Percentiles rank a stretch among this genome's conserved stretches.
phyloP scores from a whole-genome alignment of 495 filamentous ascomycete genomes.

The Lepidopterella palustris region DNA sequence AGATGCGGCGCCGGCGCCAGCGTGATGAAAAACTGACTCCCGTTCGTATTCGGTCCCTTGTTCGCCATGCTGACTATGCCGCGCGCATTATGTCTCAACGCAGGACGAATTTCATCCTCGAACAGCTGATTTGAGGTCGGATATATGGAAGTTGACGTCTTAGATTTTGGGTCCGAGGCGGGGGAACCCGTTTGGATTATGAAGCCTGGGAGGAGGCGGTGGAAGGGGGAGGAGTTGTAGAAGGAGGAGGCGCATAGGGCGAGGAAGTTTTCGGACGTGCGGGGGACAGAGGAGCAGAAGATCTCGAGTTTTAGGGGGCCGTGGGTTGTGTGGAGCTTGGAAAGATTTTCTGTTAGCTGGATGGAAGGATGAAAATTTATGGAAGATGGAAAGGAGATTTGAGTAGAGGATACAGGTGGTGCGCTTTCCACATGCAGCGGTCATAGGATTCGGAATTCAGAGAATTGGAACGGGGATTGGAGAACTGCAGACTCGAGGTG shows the following conservation, averaged over 20 bases:
- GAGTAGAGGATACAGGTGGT: too few species aligned
- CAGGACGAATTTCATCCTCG: constrained; percentile 87
- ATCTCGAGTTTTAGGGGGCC: constrained; percentile 94
- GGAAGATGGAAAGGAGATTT: too few species aligned
- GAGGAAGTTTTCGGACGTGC: constrained; percentile 88
- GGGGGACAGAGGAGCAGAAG: constrained; percentile 89
- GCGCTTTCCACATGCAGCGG: too few species aligned
- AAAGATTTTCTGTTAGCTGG: neutral
- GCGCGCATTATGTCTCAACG: constrained; percentile 76
- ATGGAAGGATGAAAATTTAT: too few species aligned
- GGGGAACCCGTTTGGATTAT: constrained; percentile 89
- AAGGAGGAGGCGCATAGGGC: constrained; percentile 85
- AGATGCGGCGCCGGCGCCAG: constrained; percentile 84
- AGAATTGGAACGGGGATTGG: constrained; percentile 7
- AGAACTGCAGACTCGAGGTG: too few species aligned
- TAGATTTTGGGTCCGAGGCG: constrained; percentile 51
- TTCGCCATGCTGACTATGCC: constrained; percentile 96
- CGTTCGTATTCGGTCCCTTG: constrained; percentile 67
- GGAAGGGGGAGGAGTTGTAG: constrained; percentile 85
- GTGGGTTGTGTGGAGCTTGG: constrained; percentile 78
- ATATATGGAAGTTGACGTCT: constrained; percentile 80
- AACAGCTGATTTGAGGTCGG: constrained; percentile 54
- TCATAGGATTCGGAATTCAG: neutral
- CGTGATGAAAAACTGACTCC: constrained; percentile 88
- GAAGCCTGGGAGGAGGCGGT: constrained; percentile 80